Base-by-base conservation (phyloP, 306 rosid genomes). In the Castanopsis chinensis region DNA sequence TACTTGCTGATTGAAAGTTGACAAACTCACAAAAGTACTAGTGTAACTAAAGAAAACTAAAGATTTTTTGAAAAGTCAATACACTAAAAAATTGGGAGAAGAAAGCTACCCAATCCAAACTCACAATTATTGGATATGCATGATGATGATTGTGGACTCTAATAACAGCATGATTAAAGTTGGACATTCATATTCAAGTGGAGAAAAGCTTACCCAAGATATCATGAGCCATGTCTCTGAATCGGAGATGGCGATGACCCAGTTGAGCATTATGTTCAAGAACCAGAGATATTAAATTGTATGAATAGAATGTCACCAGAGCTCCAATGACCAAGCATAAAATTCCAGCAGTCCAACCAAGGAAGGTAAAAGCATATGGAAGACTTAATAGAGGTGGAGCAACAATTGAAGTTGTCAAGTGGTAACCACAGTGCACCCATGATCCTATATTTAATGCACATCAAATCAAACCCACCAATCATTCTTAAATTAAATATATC, bases 381-480 rank as follows among this genome's bases (percentile, higher is more conserved):
- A 94, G 90, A 7, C 97, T 94, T 0, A 94, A 72, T 0, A 92
- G 93, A 7, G 98, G 2, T 49, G 98, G 97, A 1, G 97, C 98
- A 11, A 94, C 98, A 2, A 94, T 92, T 35, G 98, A 90, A 0
- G 97, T 92, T 19, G 97, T 88, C 80, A 94, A 87, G 71, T 94
- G 98, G 87, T 90, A 94, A 27, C 98, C 97, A 75, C 91, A 71
- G 63, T 94, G 98, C 73, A 87, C 21, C 98, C 98, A 94, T 21
- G 97, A 90, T 52, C 97, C 97, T 92, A 8, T 73, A 81, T 21
- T 73, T 30, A 58, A 13, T 28, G 15, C 4, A 11, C 11, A 37
- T 1, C 33, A 8, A 14, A 25, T 4, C 23, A 75, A 23, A 3
- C 45, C 45, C 8, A 45, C 56, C 30, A 55, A 78, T 23, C 5